These are phyloP conservation scores for Orbilia quercus DNA, from an alignment of 2,329 filamentous ascomycete species.

Conservation along the genomic window DNA sequence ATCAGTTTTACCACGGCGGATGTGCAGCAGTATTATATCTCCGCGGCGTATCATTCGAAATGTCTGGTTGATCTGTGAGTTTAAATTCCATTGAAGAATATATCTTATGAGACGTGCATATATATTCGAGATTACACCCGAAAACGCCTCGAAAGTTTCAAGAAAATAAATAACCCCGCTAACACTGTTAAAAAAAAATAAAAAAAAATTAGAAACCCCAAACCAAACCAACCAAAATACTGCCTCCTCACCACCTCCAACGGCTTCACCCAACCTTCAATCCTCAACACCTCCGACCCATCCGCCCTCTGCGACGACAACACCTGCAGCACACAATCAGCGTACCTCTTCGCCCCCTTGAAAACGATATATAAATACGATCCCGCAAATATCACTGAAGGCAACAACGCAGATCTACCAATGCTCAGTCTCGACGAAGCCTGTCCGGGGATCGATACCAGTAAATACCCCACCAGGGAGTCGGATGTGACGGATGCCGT, in stretches of 20 bases:
- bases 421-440: constrained; percentile 29
- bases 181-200: not conserved
- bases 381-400: not conserved
- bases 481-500: constrained; percentile 19
- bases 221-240: constrained; percentile 26
- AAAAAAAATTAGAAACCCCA: not conserved
- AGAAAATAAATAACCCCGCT: too few relatives aligned
- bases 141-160: too few relatives aligned
- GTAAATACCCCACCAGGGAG: constrained; percentile 20
- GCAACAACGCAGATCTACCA: not conserved
- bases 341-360: constrained; percentile 33
- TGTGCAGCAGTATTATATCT: constrained; percentile 42
- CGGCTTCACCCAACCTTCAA: constrained; percentile 3
- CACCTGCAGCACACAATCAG: constrained; percentile 30
- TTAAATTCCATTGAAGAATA: too few relatives aligned
- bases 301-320: constrained; percentile 26
- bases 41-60: constrained; percentile 25
- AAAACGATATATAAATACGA: constrained; percentile 48
- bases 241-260: constrained; percentile 8
- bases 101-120: too few relatives aligned
- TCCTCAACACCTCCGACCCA: constrained; percentile 36
- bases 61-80: constrained; percentile 25
- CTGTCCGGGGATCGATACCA: constrained; percentile 41
- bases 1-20: not conserved
- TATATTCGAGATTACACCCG: too few relatives aligned